These are phyloP conservation scores for Martensiomyces pterosporus DNA, from an alignment of 192 early-diverging fungal genomes.

Conservation along the genomic window DNA sequence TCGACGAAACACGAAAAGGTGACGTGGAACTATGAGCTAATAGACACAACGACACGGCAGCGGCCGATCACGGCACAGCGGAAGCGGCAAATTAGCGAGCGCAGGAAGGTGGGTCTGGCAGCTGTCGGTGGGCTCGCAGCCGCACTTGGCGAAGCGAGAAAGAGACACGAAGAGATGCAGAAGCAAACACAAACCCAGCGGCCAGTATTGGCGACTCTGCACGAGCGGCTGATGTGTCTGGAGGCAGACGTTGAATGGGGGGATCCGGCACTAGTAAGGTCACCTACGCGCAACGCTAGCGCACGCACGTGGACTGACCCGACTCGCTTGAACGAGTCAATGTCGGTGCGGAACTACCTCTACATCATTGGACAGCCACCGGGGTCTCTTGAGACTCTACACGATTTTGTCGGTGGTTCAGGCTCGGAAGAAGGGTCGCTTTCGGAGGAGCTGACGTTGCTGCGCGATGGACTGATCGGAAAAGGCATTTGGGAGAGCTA, in stretches of 20 bases:
- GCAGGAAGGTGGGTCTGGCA: constrained; percentile 8
- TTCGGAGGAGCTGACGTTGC: constrained; percentile 18
- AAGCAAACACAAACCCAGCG: no score
- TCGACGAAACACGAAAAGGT: constrained; percentile 19
- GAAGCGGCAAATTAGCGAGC: constrained; percentile 21
- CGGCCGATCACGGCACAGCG: constrained; percentile 10
- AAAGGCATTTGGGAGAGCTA: constrained; percentile 50
- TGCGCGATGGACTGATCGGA: constrained; percentile 41
- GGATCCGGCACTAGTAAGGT: constrained; percentile 44
- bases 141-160: constrained; percentile 8
- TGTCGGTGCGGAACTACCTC: constrained; percentile 40
- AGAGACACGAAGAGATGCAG: constrained; percentile 1
- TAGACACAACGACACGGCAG: constrained; percentile 17
- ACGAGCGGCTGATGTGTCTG: constrained; percentile 38
- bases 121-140: constrained; percentile 7
- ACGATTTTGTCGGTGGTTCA: constrained; percentile 21
- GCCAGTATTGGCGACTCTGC: constrained; percentile 19
- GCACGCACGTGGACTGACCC: constrained; percentile 36
- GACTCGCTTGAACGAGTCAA: constrained; percentile 38
- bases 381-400: constrained; percentile 14
- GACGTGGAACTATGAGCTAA: constrained; percentile 46
- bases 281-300: constrained; percentile 17
- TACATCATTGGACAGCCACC: constrained; percentile 23
- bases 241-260: constrained; percentile 50
- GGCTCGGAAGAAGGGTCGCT: constrained; percentile 8